These are phyloP conservation scores for Cadophora malorum DNA, from an alignment of 2,329 filamentous ascomycete species.

Conservation along the genomic window DNA sequence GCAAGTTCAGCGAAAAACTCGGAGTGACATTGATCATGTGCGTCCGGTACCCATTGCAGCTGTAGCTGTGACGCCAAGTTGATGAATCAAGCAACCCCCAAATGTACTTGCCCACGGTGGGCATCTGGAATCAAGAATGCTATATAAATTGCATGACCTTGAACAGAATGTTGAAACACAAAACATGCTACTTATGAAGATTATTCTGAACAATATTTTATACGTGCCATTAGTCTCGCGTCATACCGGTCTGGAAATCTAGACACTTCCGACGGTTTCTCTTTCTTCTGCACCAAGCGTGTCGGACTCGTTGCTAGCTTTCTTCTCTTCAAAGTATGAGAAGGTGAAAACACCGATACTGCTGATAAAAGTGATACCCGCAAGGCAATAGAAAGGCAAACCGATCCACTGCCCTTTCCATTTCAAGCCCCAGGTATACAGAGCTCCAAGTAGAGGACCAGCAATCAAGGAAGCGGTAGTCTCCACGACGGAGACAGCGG, in stretches of 20 bases:
- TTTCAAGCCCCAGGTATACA: conserved; percentile 39
- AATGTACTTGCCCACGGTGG: background rate
- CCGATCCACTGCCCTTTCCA: conserved; percentile 39
- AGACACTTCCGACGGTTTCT: background rate
- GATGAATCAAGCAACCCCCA: background rate
- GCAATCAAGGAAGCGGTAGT: conserved; percentile 36
- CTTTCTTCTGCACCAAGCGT: background rate
- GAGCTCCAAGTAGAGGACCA: conserved; percentile 35
- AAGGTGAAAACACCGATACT: conserved; percentile 35
- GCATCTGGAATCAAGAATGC: too few relatives aligned
- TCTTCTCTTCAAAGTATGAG: conserved; percentile 25
- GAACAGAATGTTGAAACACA: background rate
- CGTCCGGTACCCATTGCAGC: background rate
- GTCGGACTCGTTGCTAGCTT: background rate
- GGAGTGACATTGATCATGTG: background rate
- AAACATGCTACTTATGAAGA: background rate
- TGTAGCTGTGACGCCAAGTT: too few relatives aligned
- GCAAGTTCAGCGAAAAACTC: background rate
- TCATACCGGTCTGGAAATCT: background rate
- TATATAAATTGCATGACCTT: too few relatives aligned
- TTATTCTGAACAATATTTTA: background rate
- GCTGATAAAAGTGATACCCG: conserved; percentile 28
- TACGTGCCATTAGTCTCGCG: background rate
- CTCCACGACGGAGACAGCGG: conserved; percentile 40
- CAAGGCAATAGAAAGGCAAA: conserved; percentile 38